Evolutionary conservation across 371 early-diverging fungal genomes (phyloP).

Genomic region (Blakeslea trispora): DNA sequence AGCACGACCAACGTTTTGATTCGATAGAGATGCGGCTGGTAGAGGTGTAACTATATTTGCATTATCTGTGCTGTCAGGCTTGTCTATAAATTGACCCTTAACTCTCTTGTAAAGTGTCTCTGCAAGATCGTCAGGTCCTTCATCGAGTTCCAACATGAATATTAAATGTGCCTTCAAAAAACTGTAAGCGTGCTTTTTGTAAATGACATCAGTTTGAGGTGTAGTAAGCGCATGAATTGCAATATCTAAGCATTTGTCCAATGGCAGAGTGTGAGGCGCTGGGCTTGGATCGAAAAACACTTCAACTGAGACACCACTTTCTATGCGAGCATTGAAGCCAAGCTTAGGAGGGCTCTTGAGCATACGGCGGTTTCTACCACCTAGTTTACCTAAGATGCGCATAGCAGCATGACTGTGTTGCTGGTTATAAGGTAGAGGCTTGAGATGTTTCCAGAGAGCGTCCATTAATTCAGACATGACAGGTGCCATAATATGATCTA

Average conservation of each 20-base stretch:
- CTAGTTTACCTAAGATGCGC: conserved; percentile 96
- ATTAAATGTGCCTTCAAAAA: conserved; percentile 73
- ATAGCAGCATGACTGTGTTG: conserved; percentile 85
- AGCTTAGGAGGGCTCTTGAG: conserved; percentile 72
- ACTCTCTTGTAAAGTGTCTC: conserved; percentile 46
- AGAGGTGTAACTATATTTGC: background rate
- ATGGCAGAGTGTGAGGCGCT: conserved; percentile 52
- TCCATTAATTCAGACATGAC: conserved; percentile 93
- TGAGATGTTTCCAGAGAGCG: conserved; percentile 89
- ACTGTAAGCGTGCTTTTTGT: conserved; percentile 69
- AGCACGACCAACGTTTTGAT: conserved; percentile 13
- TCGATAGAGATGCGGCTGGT: background rate
- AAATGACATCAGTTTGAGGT: conserved; percentile 48
- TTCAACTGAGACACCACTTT: conserved; percentile 67
- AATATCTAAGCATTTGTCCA: conserved; percentile 57
- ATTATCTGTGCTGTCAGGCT: background rate
- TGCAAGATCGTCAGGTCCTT: conserved; percentile 54
- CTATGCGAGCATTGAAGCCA: conserved; percentile 47
- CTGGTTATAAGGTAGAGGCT: conserved; percentile 82
- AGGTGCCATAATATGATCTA: conserved; percentile 95
- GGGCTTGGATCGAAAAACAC: conserved; percentile 63
- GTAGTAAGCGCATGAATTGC: conserved; percentile 63
- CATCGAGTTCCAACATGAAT: conserved; percentile 72
- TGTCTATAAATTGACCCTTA: conserved; percentile 29
- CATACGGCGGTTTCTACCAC: conserved; percentile 85